phyloP scores from a whole-genome alignment of 768 basidiomycete genomes.

The Tulasnella sp. region DNA sequence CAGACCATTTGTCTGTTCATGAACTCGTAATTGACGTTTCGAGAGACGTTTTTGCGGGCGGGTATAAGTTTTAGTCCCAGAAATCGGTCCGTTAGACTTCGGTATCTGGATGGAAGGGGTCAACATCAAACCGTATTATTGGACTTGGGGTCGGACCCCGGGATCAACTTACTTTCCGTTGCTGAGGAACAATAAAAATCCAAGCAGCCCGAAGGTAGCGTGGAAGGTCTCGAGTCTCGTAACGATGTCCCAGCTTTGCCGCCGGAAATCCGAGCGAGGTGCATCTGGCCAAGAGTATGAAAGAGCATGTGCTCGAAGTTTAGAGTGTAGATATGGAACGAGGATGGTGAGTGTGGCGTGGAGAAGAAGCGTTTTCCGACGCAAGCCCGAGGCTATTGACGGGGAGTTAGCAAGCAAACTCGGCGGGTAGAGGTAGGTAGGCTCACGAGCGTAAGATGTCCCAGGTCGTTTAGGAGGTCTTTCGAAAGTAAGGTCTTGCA shows the following conservation, averaged over 20 bases:
- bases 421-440: not conserved
- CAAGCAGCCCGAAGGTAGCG: constrained; percentile 50
- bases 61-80: constrained; percentile 66
- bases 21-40: constrained; percentile 93
- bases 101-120: constrained; percentile 47
- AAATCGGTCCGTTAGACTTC: constrained; percentile 70
- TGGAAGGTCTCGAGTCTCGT: constrained; percentile 57
- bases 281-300: constrained; percentile 86
- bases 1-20: constrained; percentile 99
- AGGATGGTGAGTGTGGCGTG: constrained; percentile 66
- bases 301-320: constrained; percentile 61
- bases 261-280: constrained; percentile 63
- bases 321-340: constrained; percentile 66
- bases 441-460: constrained; percentile 27
- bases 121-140: not conserved
- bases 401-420: not conserved
- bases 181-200: constrained; percentile 75
- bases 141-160: not conserved
- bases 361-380: constrained; percentile 44
- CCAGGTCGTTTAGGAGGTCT: constrained; percentile 14
- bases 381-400: constrained; percentile 49
- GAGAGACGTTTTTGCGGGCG: constrained; percentile 50
- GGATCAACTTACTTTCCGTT: constrained; percentile 55
- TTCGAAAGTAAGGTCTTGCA: constrained; percentile 64
- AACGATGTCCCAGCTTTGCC: constrained; percentile 61